phyloP scores from a whole-genome alignment of 1,284 basidiomycete species.

The Porphyrellus sp. region DNA sequence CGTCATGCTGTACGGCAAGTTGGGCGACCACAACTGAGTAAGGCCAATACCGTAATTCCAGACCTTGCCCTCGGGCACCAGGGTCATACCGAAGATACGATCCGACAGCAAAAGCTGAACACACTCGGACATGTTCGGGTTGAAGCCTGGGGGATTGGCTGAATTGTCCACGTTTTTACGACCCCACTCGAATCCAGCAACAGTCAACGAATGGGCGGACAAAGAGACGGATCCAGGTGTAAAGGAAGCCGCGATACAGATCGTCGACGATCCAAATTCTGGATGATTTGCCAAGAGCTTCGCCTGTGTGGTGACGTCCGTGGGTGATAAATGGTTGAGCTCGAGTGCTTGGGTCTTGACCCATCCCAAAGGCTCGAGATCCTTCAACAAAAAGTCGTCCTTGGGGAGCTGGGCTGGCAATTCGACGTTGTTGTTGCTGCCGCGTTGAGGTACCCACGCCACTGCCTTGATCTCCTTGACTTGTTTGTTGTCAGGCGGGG shows the following conservation, averaged over 20 bases:
- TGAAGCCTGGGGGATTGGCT: constrained; percentile 88
- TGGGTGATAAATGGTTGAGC: constrained; percentile 87
- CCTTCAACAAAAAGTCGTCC: constrained; percentile 93
- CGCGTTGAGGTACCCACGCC: constrained; percentile 94
- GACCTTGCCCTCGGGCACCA: constrained; percentile 86
- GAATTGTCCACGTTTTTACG: constrained; percentile 87
- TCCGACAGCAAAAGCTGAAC: constrained; percentile 95
- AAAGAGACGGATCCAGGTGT: constrained; percentile 97
- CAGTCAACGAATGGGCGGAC: constrained; percentile 86
- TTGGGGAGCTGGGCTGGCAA: constrained; percentile 83
- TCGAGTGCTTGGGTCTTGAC: constrained; percentile 96
- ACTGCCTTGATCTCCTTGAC: constrained; percentile 99
- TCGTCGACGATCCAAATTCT: constrained; percentile 91
- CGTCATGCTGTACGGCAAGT: constrained; percentile 80
- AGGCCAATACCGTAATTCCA: constrained; percentile 95
- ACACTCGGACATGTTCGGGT: constrained; percentile 95
- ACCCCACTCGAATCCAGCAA: constrained; percentile 97
- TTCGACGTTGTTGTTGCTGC: constrained; percentile 91
- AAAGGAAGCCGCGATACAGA: constrained; percentile 93
- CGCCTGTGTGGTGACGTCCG: constrained; percentile 93
- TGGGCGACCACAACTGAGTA: constrained; percentile 88
- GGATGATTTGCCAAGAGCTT: constrained; percentile 96
- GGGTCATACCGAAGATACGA: constrained; percentile 86
- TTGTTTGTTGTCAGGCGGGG: constrained; percentile 94
- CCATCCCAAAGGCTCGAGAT: constrained; percentile 95